Evolutionary conservation across 78 protist genomes (phyloP).

Genomic region (Mantamonas sphyraenae): DNA sequence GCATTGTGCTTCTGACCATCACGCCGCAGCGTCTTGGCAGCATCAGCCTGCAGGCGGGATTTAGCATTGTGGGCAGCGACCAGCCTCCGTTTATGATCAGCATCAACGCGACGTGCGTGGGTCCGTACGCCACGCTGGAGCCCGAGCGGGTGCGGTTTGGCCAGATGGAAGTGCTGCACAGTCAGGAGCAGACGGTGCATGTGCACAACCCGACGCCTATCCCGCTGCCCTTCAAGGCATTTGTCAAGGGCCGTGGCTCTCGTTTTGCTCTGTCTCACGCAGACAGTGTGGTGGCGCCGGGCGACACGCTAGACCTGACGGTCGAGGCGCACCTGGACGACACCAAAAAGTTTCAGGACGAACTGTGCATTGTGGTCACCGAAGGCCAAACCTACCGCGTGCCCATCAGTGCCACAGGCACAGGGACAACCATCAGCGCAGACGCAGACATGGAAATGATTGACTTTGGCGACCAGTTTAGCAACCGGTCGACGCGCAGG

Average conservation of each 20-base stretch:
- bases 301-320: neutral
- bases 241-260: neutral
- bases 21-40: constrained; percentile 19
- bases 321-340: constrained; percentile 32
- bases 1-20: neutral
- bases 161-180: constrained; percentile 16
- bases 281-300: constrained; percentile 1
- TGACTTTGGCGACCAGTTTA: constrained; percentile 37
- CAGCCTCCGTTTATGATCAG: neutral
- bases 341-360: constrained; percentile 14
- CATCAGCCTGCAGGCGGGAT: constrained; percentile 7
- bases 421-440: constrained; percentile 30
- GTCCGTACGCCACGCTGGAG: constrained; percentile 18
- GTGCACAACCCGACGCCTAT: constrained; percentile 34
- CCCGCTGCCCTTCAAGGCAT: constrained; percentile 22
- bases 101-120: constrained; percentile 2
- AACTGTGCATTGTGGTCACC: constrained; percentile 17
- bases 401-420: constrained; percentile 33
- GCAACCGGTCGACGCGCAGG: neutral
- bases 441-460: neutral
- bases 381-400: constrained; percentile 9
- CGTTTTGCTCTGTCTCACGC: neutral
- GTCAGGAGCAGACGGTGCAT: neutral
- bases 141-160: too few relatives aligned
- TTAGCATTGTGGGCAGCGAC: constrained; percentile 22